phyloP scores from a whole-genome alignment of 164 flowering plant genomes.

The Aristolochia fimbriata region DNA sequence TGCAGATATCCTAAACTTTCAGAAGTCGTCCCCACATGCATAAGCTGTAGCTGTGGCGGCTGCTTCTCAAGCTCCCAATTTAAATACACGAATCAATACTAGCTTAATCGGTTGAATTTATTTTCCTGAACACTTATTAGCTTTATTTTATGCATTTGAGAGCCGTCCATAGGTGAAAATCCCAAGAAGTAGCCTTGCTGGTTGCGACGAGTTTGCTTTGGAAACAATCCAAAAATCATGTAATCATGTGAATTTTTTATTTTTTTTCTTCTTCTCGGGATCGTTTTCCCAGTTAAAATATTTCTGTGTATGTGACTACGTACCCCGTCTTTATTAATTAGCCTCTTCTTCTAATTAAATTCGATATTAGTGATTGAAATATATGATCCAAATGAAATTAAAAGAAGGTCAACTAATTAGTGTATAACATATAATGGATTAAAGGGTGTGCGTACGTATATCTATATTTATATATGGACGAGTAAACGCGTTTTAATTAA shows the following conservation, averaged over 20 bases:
- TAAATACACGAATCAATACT: not conserved
- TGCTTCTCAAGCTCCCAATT: constrained; percentile 23
- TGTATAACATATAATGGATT: too few species aligned
- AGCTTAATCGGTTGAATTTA: not conserved
- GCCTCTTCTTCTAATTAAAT: too few species aligned
- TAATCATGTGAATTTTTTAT: constrained; percentile 14
- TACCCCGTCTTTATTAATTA: too few species aligned
- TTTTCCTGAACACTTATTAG: not conserved
- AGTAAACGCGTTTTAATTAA: too few species aligned
- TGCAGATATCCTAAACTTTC: constrained; percentile 1
- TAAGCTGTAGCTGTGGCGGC: constrained; percentile 27
- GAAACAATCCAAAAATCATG: constrained; percentile 34
- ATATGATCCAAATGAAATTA: too few species aligned
- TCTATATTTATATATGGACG: too few species aligned
- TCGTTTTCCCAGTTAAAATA: constrained; percentile 25
- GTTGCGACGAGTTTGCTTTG: constrained; percentile 30
- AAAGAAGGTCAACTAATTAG: too few species aligned
- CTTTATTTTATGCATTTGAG: constrained; percentile 5
- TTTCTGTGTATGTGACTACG: not conserved
- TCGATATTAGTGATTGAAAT: too few species aligned
- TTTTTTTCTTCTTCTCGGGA: constrained; percentile 40
- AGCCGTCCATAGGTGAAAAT: constrained; percentile 22
- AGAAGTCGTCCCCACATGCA: constrained; percentile 29
- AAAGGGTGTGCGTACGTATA: too few species aligned
- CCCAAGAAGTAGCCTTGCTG: constrained; percentile 32